A percentile compares a stretch with the other conserved stretches of the same genome.
These are phyloP conservation scores for Beauveria bassiana DNA, from an alignment of 2,329 filamentous ascomycete species.

Conservation along the genomic window DNA sequence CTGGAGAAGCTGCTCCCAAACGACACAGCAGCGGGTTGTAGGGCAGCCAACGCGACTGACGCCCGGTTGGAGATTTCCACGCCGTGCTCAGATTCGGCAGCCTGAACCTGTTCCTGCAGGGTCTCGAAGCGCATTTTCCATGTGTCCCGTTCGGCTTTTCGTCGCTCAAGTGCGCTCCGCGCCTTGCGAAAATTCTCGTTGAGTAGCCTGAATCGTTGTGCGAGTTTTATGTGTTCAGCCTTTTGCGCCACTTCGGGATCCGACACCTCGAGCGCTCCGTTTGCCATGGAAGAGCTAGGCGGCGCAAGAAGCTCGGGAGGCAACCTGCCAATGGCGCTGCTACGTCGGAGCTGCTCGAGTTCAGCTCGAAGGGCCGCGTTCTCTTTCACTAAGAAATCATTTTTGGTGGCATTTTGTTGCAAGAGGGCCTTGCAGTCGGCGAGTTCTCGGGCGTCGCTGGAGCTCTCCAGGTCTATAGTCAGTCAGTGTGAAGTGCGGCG, in stretches of 20 bases:
- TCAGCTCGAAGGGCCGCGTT: conserved; percentile 33
- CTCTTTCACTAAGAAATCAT: conserved; percentile 32
- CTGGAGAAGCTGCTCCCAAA: conserved; percentile 5
- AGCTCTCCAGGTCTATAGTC: background rate
- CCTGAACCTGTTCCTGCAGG: conserved; percentile 35
- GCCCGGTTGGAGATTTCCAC: conserved; percentile 21
- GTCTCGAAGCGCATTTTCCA: conserved; percentile 39
- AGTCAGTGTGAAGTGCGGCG: background rate
- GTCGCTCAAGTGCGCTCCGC: conserved; percentile 30
- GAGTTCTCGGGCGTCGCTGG: background rate
- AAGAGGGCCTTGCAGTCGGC: background rate
- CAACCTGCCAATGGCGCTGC: background rate
- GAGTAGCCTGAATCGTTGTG: conserved; percentile 33
- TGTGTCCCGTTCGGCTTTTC: conserved; percentile 32
- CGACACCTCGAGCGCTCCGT: background rate
- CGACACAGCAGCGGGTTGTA: background rate
- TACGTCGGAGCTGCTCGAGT: conserved; percentile 18
- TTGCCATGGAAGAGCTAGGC: conserved; percentile 5
- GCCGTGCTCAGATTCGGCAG: conserved; percentile 31
- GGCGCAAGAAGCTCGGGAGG: background rate
- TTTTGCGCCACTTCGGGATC: conserved; percentile 18
- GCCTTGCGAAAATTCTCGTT: conserved; percentile 33
- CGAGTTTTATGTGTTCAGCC: conserved; percentile 29
- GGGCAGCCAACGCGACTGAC: background rate
- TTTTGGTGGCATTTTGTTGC: conserved; percentile 16